Evolutionary conservation across 371 early-diverging fungal genomes (phyloP), one percentile per base, ranked within the genome.

Genomic region (Apophysomyces elegans): DNA sequence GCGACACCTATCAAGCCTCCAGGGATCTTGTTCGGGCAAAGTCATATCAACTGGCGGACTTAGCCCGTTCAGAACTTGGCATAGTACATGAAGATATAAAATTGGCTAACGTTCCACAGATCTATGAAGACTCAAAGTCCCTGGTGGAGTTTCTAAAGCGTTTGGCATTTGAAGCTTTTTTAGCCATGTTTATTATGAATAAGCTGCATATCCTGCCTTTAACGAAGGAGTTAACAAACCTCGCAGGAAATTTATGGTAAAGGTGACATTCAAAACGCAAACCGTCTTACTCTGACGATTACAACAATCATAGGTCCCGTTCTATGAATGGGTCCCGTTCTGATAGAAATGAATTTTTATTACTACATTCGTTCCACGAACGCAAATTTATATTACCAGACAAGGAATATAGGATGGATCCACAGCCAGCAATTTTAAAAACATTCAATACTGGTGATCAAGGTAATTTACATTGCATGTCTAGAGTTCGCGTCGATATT

Each of bases 341-440:
- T 5, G 98, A 99, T 65, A 88, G 99, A 43, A 99, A 97, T 74
- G 99, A 99, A 75, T 97, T 89, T 69, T 84, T 99, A 6, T 73
- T 99, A n/a, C 79, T 99, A 39, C 99, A 99, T 75, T 95, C 96
- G 69, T 97, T 99, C 73, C 93, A 94, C 67, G 81, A 84, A 14
- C 72, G 75, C 56, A 91, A 93, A 62, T 96, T 83, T 67, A 87
- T 98, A 13, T 90, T 90, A 43, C 98, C 98, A 0, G 96, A 98
- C 74, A 91, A 90, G 66, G n/a, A 47, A 21, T 61, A 44, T 45
- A 41, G 44, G 1, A 41, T 63, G 5, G 56, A 46, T 37, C 18
- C 16, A 14, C 65, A 32, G 26, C 65, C 37, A 4, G 54, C 37
- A 21, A 3, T 11, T 21, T 36, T 36, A 6, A 38, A 35, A 4